Percentiles rank a stretch among this genome's conserved stretches.
These are phyloP conservation scores for apple (Malus domestica) DNA, from an alignment of 306 rosid species.

Conservation along the genomic window ASM211411v1 NC_041793.1:2207001-2207500, in stretches of 20 bases:
- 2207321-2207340: not conserved
- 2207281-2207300: slow-evolving; percentile 76
- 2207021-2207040: not conserved
- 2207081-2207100: not conserved
- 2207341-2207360: slow-evolving; percentile 3
- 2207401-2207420: slow-evolving; percentile 22
- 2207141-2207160: not conserved
- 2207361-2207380: slow-evolving; percentile 15
- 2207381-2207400: slow-evolving; percentile 14
- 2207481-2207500: slow-evolving; percentile 90
- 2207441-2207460: slow-evolving; percentile 65
- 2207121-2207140: not conserved
- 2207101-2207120: not conserved
- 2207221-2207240: slow-evolving; percentile 91
- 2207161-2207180: slow-evolving; percentile 7
- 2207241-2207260: slow-evolving; percentile 83
- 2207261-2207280: slow-evolving; percentile 78
- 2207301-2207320: slow-evolving; percentile 10
- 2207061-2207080: not conserved
- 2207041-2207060: not conserved
- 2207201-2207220: slow-evolving; percentile 96
- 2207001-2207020: not conserved
- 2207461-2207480: slow-evolving; percentile 72
- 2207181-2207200: slow-evolving; percentile 75
- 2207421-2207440: slow-evolving; percentile 88